phyloP scores from a whole-genome alignment of 169 alveolate genomes.

The Theileria orientalis region DNA sequence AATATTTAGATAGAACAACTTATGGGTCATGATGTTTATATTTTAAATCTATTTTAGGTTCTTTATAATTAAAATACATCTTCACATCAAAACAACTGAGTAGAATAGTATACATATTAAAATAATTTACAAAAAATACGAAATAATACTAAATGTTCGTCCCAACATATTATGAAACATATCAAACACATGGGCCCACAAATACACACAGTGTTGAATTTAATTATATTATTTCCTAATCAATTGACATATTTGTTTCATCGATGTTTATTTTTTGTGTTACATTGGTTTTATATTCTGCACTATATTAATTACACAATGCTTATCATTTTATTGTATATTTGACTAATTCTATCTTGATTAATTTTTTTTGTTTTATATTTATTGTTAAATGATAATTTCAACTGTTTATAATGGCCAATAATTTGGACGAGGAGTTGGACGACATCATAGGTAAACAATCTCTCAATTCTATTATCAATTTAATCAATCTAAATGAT shows the following conservation, averaged over 20 bases:
- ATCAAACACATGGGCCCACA: too few species aligned
- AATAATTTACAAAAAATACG: too few species aligned
- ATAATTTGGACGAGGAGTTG: constrained; percentile 21
- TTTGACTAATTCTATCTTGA: background rate
- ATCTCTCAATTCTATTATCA: background rate
- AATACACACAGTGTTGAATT: too few species aligned
- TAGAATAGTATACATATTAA: too few species aligned
- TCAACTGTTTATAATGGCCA: background rate
- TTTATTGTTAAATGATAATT: background rate
- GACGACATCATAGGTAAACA: constrained; percentile 16
- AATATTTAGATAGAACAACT: constrained; percentile 51
- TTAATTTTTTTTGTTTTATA: background rate
- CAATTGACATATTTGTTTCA: background rate
- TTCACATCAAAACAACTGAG: too few species aligned
- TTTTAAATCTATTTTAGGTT: too few species aligned
- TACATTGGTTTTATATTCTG: background rate
- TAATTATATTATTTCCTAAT: too few species aligned
- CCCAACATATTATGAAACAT: too few species aligned
- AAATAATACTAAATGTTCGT: too few species aligned
- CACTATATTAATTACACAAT: constrained; percentile 15
- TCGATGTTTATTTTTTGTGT: too few species aligned
- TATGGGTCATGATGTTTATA: constrained; percentile 39
- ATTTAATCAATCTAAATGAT: background rate
- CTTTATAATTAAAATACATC: too few species aligned
- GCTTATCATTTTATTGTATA: too few species aligned